Conservation (phyloP, 202 grass and related monocot genomes). For the Panicum hallii region DNA sequence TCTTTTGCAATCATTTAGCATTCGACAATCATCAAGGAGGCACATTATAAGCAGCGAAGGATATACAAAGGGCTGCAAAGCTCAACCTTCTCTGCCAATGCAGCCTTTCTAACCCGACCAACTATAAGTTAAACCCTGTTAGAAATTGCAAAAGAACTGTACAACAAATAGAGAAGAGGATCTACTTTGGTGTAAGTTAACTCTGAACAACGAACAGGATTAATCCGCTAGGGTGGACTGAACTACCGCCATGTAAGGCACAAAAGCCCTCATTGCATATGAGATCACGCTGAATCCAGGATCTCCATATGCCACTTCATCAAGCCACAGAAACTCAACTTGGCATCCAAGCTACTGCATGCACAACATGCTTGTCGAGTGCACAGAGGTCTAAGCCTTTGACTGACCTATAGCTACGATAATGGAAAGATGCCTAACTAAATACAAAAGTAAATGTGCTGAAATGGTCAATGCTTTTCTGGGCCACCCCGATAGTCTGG, state of each 20-base stretch:
- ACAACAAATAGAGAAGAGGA: constrained; percentile 52
- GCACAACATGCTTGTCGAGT: constrained; percentile 51
- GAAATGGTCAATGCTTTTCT: constrained; percentile 44
- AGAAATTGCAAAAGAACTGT: constrained; percentile 59
- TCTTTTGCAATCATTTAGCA: constrained; percentile 49
- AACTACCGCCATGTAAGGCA: constrained; percentile 45
- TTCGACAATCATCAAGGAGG: constrained; percentile 41
- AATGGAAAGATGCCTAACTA: constrained; percentile 39
- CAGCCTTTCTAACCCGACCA: constrained; percentile 33
- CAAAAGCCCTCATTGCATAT: constrained; percentile 50
- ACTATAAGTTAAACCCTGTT: constrained; percentile 58
- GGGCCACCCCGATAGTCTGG: constrained; percentile 24
- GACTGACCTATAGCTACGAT: constrained; percentile 35
- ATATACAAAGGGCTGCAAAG: constrained; percentile 52
- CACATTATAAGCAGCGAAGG: constrained; percentile 47
- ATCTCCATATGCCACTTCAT: constrained; percentile 58
- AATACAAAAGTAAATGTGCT: constrained; percentile 42
- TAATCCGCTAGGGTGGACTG: constrained; percentile 53
- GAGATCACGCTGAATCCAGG: constrained; percentile 40
- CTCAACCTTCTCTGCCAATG: constrained; percentile 47
- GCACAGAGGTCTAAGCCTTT: constrained; percentile 49
- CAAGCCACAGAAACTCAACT: constrained; percentile 50
- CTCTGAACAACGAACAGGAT: constrained; percentile 58
- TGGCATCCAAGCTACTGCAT: constrained; percentile 47
- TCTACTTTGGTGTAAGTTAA: constrained; percentile 60